Evolutionary conservation across 768 basidiomycete species (phyloP), one percentile per base, ranked within the genome.

Genomic region (Hypholoma sublateritium): DNA sequence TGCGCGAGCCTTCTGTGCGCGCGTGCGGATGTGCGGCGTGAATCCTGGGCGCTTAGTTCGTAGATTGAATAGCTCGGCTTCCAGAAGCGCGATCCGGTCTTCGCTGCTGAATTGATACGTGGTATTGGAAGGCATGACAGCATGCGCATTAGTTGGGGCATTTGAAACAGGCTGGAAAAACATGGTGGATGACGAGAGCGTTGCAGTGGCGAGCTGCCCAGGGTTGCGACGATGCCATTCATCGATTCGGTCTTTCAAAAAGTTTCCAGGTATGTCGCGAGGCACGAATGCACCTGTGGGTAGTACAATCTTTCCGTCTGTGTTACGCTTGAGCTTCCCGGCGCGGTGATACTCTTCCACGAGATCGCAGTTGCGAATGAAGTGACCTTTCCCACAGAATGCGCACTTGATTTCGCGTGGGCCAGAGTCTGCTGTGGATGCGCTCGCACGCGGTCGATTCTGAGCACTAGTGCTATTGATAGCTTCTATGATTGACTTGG

Each of bases 271-370:
- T 19, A 61, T 57, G n/a, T 45, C 21, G 6, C 58, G 54, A 0
- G 68, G 69, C 0, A 69, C 61, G 28, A 62, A 67, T 1, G 59
- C 47, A 4, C 70, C 3, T 41, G 55, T 8, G 19, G 22, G 55
- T 50, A 56, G 55, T 34, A 24, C 22, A 24, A 56, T 21, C 36
- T 49, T 49, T 9, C 35, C 22, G 22, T 49, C 37, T 2, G 25
- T 49, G 46, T 56, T 56, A 5, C 32, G 19, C 36, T 41, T 56
- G 22, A 46, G 49, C 22, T 56, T 56, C 1, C 55, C 55, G 17
- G 55, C 55, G 24, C 36, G 55, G 17, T 32, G 49, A 19, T 56
- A 56, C 16, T 56, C 55, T 11, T 34, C 32, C 9, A 56, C 46
- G 14, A 50, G 14, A 6, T 21, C 22, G 46, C 55, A 56, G 14